These are phyloP conservation scores for Dorcoceras hygrometricum DNA, from an alignment of 257 asterid genomes.

Conservation along the genomic window DNA sequence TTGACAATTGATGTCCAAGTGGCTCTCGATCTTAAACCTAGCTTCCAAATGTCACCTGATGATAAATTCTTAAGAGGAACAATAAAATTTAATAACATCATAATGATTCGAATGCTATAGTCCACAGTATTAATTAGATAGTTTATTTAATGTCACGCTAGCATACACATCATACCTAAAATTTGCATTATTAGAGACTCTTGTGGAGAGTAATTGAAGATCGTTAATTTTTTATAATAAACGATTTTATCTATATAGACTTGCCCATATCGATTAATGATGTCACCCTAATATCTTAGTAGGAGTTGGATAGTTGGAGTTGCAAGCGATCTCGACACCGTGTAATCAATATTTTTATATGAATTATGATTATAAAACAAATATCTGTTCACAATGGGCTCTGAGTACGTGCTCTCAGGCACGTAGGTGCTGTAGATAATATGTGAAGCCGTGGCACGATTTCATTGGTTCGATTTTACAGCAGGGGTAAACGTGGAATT, in stretches of 20 bases:
- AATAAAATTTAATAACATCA: too few species aligned
- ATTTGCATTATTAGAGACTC: background rate
- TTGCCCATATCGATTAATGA: too few species aligned
- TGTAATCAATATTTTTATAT: too few species aligned
- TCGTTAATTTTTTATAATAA: too few species aligned
- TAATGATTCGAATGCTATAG: background rate
- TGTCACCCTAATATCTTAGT: background rate
- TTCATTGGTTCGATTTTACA: background rate
- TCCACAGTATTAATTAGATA: background rate
- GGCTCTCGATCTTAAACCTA: background rate
- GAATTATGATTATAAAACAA: too few species aligned
- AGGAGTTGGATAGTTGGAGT: background rate
- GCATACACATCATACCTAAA: background rate
- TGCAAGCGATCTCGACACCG: background rate
- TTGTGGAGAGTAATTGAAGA: too few species aligned
- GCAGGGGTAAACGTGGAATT: background rate
- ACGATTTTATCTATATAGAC: too few species aligned
- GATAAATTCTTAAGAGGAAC: too few species aligned
- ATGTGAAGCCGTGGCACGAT: background rate
- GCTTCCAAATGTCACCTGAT: background rate
- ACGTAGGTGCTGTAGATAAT: background rate
- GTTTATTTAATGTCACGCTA: background rate
- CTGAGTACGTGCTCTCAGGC: background rate
- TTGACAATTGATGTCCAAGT: background rate
- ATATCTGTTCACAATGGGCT: background rate